These are phyloP conservation scores for Penicillium janthinellum DNA, from an alignment of 2,329 filamentous ascomycete genomes.

Conservation along the genomic window DNA sequence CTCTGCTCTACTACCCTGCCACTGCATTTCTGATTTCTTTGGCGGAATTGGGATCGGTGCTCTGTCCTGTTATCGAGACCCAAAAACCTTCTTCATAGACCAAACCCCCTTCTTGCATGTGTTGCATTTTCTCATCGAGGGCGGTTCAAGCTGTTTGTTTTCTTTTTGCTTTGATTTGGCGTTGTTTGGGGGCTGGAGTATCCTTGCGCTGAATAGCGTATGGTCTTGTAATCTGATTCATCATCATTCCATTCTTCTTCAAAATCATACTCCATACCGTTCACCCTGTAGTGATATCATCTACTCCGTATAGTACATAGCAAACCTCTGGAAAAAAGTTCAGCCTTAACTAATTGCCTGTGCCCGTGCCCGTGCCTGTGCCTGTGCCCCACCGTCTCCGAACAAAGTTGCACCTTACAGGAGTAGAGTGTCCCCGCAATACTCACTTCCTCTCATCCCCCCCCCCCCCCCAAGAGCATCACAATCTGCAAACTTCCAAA, in stretches of 20 bases:
- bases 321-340: background rate
- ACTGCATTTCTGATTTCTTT: background rate
- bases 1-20: background rate
- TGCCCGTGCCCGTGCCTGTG: background rate
- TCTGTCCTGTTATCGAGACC: background rate
- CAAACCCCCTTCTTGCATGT: background rate
- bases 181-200: background rate
- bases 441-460: background rate
- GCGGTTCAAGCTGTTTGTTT: background rate
- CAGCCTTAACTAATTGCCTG: constrained; percentile 1
- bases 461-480: no score
- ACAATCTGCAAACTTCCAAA: background rate
- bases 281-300: background rate
- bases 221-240: background rate
- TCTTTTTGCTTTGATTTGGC: constrained; percentile 1
- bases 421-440: constrained; percentile 2
- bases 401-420: no score
- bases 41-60: background rate
- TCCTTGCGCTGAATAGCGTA: background rate
- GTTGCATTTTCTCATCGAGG: background rate
- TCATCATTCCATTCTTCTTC: background rate
- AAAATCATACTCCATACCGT: background rate
- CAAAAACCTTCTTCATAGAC: background rate
- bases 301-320: background rate
- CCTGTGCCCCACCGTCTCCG: constrained; percentile 12